Evolutionary conservation across 208 protist genomes (phyloP), one percentile per base, ranked within the genome.

Genomic region (Acanthamoeba triangularis): DNA sequence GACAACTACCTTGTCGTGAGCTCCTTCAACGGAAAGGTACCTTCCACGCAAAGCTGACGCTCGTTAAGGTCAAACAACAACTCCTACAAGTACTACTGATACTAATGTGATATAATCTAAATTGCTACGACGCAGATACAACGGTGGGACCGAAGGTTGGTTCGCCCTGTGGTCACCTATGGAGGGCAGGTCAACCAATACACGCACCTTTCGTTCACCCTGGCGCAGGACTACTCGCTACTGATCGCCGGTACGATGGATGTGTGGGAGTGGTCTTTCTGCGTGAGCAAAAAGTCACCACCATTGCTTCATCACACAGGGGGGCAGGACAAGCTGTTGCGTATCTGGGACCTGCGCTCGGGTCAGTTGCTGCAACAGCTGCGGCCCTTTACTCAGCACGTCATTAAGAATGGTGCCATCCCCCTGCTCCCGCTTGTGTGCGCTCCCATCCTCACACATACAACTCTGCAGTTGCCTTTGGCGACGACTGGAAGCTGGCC

Each of bases 1-100:
- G 90, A 94, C 37, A 94, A 94, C 25, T 94, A 94, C 52, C 90
- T 94, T n/a, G 20, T 94, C 11, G 90, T 28, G 28, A 94, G 90
- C 41, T 94, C 59, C n/a, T 59, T 37, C 61, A 37, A 80, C 74
- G 90, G 90, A 47, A 94, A 49, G 90, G 90, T 94, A n/a, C 18
- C 6, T 56, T 20, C 18, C 20, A 23, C 20, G 54, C 54, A 59
- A 23, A 59, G 54, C 14, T 18, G 54, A n/a, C n/a, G n/a, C n/a
- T n/a, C n/a, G n/a, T n/a, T n/a, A n/a, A n/a, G n/a, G n/a, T n/a
- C n/a, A n/a, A n/a, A n/a, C n/a, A n/a, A n/a, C n/a, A n/a, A n/a
- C n/a, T n/a, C n/a, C n/a, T n/a, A n/a, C n/a, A n/a, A n/a, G n/a
- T n/a, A n/a, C n/a, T n/a, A n/a, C n/a, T n/a, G n/a, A n/a, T n/a